Evolutionary conservation across 495 filamentous ascomycete species (phyloP), one percentile per base, ranked within the genome.

Genomic region (Talaromyces proteolyticus): DNA sequence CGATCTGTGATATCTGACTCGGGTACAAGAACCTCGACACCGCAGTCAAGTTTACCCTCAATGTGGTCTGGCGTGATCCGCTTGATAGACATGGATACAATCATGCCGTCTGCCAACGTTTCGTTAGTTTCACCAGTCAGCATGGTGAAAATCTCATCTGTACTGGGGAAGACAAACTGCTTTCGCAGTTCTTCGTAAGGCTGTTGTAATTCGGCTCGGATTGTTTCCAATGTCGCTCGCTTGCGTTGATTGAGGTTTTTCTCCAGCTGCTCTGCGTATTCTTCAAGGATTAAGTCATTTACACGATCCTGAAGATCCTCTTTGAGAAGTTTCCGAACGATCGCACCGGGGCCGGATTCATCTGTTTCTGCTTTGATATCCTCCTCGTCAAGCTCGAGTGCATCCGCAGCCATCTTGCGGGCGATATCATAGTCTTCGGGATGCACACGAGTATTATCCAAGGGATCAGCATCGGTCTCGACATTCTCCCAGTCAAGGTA

Each of bases 401-500:
- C 94, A 75, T 98, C 93, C 12, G 94, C 93, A 19, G 93, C 94
- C 85, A 97, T 96, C 66, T 98, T 98, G 46, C 91, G 85, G 17
- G 89, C 93, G 39, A 98, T 78, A 45, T 98, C 93, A 63, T 98
- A 98, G 62, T 97, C 93, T 75, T 97, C 93, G 6, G 93, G 93
- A 60, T 98, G 93, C 14, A 97, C 88, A 65, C 93, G 82, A 22
- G 93, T 97, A 62, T 94, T 95, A 65, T 98, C 93, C 5, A 98
- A 77, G 23, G 93, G 94, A 60, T 98, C 94, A 0, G 89, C 63
- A 26, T 87, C 79, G 1, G 83, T 76, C 29, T 90, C 89, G 6
- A 82, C 79, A 38, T 79, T 77, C 58, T 95, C 91, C 56, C 87
- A 95, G 37, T 89, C 84, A 51, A 98, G 86, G 58, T 80, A 91